Percentiles rank a stretch among this genome's conserved stretches.
These are phyloP conservation scores for Moringa oleifera DNA, from an alignment of 345 rosid species.

Conservation along the genomic window DNA sequence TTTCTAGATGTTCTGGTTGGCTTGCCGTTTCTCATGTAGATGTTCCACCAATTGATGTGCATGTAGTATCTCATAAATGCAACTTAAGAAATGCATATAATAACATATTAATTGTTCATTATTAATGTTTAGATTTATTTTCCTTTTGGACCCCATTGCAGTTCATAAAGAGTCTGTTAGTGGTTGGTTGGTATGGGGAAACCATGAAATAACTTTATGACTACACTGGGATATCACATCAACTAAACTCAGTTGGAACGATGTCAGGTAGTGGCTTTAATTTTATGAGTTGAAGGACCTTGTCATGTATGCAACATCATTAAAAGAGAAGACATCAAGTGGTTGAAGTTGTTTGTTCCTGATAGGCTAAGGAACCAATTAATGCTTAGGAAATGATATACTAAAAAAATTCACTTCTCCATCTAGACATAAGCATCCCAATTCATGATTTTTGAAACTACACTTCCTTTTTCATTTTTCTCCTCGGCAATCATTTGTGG, in stretches of 20 bases:
- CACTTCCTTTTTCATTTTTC: too few relatives aligned
- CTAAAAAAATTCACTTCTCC: not conserved
- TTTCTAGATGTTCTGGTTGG: not conserved
- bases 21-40: not conserved
- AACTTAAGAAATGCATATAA: not conserved
- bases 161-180: too few relatives aligned
- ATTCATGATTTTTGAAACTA: not conserved
- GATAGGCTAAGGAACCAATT: not conserved
- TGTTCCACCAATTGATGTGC: conserved; percentile 3
- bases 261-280: not conserved
- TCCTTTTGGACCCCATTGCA: too few relatives aligned
- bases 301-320: not conserved
- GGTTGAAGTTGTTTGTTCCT: not conserved
- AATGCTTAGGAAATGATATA: not conserved
- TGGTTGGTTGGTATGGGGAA: too few relatives aligned
- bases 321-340: not conserved
- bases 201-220: too few relatives aligned
- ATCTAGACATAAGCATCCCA: not conserved
- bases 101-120: not conserved
- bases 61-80: conserved; percentile 2
- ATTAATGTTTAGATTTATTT: too few relatives aligned
- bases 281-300: not conserved
- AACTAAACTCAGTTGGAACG: not conserved
- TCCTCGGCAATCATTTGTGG: not conserved
- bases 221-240: not conserved